A percentile compares a stretch with the other conserved stretches of the same genome.
Evolutionary conservation across 306 rosid species (phyloP).

Genomic region (Castanopsis chinensis): DNA sequence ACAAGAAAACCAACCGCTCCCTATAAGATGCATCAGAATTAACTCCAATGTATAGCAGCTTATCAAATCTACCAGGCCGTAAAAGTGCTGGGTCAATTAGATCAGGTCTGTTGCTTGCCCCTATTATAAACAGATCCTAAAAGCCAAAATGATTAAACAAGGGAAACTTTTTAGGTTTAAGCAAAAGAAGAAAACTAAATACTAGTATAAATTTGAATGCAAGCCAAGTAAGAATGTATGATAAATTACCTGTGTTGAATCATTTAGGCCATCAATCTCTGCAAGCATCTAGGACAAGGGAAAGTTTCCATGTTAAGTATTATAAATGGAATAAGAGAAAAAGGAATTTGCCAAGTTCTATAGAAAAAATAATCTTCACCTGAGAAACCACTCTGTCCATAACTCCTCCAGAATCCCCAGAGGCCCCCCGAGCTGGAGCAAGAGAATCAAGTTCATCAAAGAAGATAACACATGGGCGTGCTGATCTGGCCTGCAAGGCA

Average conservation of each 20-base stretch:
- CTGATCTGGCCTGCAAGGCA: conserved; percentile 78
- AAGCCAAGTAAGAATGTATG: neutral
- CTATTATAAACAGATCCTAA: conserved; percentile 91
- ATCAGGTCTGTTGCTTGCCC: conserved; percentile 99
- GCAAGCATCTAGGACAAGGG: conserved; percentile 82
- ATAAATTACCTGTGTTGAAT: conserved; percentile 75
- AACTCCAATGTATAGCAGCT: conserved; percentile 87
- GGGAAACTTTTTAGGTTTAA: conserved; percentile 15
- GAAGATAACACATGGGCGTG: conserved; percentile 96
- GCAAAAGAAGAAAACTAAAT: neutral
- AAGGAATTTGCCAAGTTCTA: neutral
- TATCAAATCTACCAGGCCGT: conserved; percentile 96
- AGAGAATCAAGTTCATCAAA: conserved; percentile 96
- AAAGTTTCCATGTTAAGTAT: conserved; percentile 27
- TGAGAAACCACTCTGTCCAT: conserved; percentile 99
- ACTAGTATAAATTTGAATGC: neutral
- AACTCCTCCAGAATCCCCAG: conserved; percentile 97
- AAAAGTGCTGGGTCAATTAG: conserved; percentile 93
- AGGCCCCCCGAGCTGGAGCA: conserved; percentile 97
- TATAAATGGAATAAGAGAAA: conserved; percentile 14
- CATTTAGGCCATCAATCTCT: conserved; percentile 88
- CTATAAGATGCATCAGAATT: conserved; percentile 82
- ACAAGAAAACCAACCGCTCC: conserved; percentile 53
- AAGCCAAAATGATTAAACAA: conserved; percentile 14
- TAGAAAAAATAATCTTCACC: conserved; percentile 41